These are phyloP conservation scores for Cylindrodendrum hubeiense DNA, from an alignment of 2,329 filamentous ascomycete genomes.

Conservation along the genomic window DNA sequence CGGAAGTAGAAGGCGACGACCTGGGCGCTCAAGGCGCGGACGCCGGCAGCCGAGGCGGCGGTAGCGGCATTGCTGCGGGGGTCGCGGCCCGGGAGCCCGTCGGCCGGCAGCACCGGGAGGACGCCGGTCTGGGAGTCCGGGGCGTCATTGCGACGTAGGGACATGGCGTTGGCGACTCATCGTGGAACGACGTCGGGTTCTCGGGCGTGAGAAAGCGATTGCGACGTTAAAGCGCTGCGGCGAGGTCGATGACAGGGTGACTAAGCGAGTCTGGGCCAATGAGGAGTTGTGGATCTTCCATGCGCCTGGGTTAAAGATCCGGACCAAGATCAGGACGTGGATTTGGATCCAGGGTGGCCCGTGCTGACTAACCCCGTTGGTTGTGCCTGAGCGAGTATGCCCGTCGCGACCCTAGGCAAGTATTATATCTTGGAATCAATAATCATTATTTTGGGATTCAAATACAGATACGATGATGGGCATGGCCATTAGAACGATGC, in stretches of 20 bases:
- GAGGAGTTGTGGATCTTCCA: constrained; percentile 16
- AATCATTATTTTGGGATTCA: too few relatives aligned
- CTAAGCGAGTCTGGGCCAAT: constrained; percentile 41
- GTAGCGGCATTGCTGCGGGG: constrained; percentile 68
- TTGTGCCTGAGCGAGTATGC: too few relatives aligned
- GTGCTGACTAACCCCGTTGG: too few relatives aligned
- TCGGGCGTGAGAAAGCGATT: background rate
- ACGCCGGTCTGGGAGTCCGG: constrained; percentile 47
- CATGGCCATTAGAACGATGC: too few relatives aligned
- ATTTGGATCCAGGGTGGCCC: too few relatives aligned
- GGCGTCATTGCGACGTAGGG: constrained; percentile 49
- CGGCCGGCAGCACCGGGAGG: constrained; percentile 60
- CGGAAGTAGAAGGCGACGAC: constrained; percentile 92
- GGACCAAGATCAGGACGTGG: too few relatives aligned
- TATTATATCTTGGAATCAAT: too few relatives aligned
- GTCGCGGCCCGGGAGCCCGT: constrained; percentile 58
- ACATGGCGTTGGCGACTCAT: constrained; percentile 52
- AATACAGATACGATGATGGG: too few relatives aligned
- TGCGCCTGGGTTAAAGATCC: constrained; percentile 16
- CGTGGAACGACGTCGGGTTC: constrained; percentile 21
- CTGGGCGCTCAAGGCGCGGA: constrained; percentile 86
- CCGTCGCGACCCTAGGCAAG: too few relatives aligned
- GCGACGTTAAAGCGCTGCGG: background rate
- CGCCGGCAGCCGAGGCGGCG: constrained; percentile 86
- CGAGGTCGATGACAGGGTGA: constrained; percentile 31